phyloP scores from a whole-genome alignment of 345 rosid species.

The Microthlaspi erraticum region DNA sequence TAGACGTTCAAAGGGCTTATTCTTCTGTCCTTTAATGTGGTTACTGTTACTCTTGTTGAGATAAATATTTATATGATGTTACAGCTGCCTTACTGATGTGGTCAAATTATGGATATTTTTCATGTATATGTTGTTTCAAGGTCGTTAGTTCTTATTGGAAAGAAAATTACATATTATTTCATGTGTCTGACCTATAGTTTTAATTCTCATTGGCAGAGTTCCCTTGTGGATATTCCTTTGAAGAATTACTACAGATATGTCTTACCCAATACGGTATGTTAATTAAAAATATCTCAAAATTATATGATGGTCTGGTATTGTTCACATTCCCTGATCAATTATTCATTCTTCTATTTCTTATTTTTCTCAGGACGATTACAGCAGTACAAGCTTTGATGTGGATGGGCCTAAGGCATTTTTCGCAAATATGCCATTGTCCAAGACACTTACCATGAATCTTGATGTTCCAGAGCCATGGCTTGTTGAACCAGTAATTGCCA shows the following conservation, averaged over 20 bases:
- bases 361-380: constrained; percentile 93
- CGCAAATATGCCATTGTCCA: constrained; percentile 96
- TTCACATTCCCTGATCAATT: constrained; percentile 33
- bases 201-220: constrained; percentile 70
- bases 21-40: constrained; percentile 12
- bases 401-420: constrained; percentile 96
- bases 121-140: constrained; percentile 22
- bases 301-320: constrained; percentile 28
- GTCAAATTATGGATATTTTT: constrained; percentile 24
- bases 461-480: constrained; percentile 99
- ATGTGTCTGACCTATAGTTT: constrained; percentile 29
- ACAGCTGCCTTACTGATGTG: constrained; percentile 26
- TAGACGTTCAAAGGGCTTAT: constrained; percentile 19
- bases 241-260: constrained; percentile 99
- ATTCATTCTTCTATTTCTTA: constrained; percentile 43
- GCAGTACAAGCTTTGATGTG: constrained; percentile 65
- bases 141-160: constrained; percentile 16
- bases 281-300: constrained; percentile 29
- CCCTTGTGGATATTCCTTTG: constrained; percentile 95
- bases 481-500: constrained; percentile 93
- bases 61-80: constrained; percentile 12
- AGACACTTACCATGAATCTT: constrained; percentile 99
- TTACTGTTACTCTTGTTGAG: constrained; percentile 10
- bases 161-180: constrained; percentile 1
- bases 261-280: constrained; percentile 75